Evolutionary conservation across 2,329 filamentous ascomycete genomes (phyloP), one percentile per base, ranked within the genome.

Genomic region (Emmonsiellopsis sp.): DNA sequence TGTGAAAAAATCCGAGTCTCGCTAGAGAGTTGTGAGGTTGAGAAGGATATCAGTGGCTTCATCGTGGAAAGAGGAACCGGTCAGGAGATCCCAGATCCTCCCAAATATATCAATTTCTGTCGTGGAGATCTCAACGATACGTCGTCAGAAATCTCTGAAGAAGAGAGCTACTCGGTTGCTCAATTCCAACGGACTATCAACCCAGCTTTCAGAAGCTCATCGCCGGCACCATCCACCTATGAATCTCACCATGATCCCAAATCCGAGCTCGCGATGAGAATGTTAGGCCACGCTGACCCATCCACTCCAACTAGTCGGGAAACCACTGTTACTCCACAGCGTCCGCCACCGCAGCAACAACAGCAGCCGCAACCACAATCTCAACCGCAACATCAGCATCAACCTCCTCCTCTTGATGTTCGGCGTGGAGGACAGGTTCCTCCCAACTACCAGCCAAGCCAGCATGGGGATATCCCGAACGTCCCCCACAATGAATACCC

Each of bases 21-120:
- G 0, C 78, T 98, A 2, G 94, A 98, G 73, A 87, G 88, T 65
- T 95, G 94, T 73, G 93, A 98, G 63, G 93, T 98, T 1, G 91
- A 96, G 69, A 95, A 92, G 69, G 94, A 98, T 67, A 96, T 98
- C 58, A 74, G 83, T 20, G 76, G 72, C 58, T 98, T 98, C 74
- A 98, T 98, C 72, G 86, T 80, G 58, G 90, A 95, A 47, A 81
- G 75, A 59, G 92, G 92, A 20, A 98, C 93, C 2, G 91, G 93
- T 5, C 92, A 97, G 70, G 94, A 98, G 69, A 98, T 98, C 46
- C 94, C 93, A 1, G 93, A 96, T 68, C 83, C 93, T 26, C 93
- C 93, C 43, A 96, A 90, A 70, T 98, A 96, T 70, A 96, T 98
- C 81, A 96, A 98, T 75, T 98, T 97, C 70, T 94, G 89, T 68